phyloP scores from a whole-genome alignment of 805 yeast species.

The Kodamaea sagamina region DNA sequence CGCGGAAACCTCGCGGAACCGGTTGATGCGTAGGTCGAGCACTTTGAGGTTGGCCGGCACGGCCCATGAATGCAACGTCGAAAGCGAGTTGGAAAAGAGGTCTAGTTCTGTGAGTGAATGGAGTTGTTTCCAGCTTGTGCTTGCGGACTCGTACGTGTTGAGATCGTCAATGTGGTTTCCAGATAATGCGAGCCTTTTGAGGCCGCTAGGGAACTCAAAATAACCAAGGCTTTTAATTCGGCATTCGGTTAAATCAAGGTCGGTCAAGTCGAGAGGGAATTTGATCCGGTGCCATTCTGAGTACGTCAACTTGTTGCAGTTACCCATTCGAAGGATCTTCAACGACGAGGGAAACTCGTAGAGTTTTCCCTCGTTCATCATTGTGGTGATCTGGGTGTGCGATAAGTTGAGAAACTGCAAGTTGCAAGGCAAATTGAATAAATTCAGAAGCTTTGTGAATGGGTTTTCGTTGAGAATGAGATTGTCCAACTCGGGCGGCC shows the following conservation, averaged over 20 bases:
- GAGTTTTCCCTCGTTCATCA: slow-evolving; percentile 18
- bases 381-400: slow-evolving; percentile 21
- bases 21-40: slow-evolving; percentile 27
- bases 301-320: slow-evolving; percentile 17
- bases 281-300: slow-evolving; percentile 18
- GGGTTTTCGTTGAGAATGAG: slow-evolving; percentile 27
- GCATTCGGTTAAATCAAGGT: slow-evolving; percentile 29
- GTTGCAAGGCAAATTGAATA: slow-evolving; percentile 23
- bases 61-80: slow-evolving; percentile 18
- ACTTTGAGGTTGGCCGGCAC: slow-evolving; percentile 20
- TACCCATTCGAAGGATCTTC: slow-evolving; percentile 22
- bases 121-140: slow-evolving; percentile 27
- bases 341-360: slow-evolving; percentile 31
- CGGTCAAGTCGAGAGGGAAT: slow-evolving; percentile 24
- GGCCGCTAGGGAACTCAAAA: slow-evolving; percentile 27
- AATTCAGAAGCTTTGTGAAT: slow-evolving; percentile 20
- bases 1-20: slow-evolving; percentile 18
- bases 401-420: slow-evolving; percentile 30
- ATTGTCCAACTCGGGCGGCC: slow-evolving; percentile 27
- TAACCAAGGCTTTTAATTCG: slow-evolving; percentile 19
- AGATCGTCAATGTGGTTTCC: slow-evolving; percentile 28
- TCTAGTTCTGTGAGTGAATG: slow-evolving; percentile 25
- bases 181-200: slow-evolving; percentile 24
- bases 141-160: slow-evolving; percentile 19
- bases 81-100: slow-evolving; percentile 25